Evolutionary conservation across 202 grass and related monocot species (phyloP).

Genomic region (Digitaria exilis): DNA sequence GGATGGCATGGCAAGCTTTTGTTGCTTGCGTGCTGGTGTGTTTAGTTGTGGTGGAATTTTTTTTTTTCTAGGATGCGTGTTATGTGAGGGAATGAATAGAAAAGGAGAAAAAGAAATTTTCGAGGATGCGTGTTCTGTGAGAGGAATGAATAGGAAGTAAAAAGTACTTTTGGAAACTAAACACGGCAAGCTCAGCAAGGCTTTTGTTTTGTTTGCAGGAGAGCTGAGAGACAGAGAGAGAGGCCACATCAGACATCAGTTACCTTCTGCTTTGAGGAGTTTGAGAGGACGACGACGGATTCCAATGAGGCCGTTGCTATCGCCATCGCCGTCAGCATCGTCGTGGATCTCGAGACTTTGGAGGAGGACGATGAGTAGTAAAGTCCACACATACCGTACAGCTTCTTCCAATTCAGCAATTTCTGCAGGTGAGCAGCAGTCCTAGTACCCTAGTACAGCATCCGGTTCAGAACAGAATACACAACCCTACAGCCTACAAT

Average conservation of each 20-base stretch:
- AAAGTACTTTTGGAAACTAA: too few species aligned
- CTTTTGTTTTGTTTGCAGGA: not conserved
- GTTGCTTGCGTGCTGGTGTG: not conserved
- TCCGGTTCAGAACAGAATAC: not conserved
- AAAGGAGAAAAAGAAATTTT: too few species aligned
- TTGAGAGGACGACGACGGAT: conserved; percentile 5
- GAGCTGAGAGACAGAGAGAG: not conserved
- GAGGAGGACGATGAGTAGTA: conserved; percentile 13
- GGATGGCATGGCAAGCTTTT: not conserved
- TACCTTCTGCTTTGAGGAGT: too few species aligned
- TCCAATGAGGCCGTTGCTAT: conserved; percentile 8
- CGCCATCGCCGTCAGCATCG: not conserved
- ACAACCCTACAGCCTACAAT: not conserved
- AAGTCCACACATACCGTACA: conserved; percentile 4
- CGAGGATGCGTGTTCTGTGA: too few species aligned
- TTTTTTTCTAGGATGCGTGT: too few species aligned
- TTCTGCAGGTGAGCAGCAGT: conserved; percentile 9
- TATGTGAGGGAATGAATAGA: too few species aligned
- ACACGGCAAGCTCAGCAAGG: too few species aligned
- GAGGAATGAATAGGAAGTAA: too few species aligned
- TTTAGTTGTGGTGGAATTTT: too few species aligned
- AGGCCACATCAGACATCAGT: not conserved
- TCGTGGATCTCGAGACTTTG: conserved; percentile 22
- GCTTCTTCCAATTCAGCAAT: conserved; percentile 33
- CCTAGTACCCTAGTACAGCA: not conserved